Evolutionary conservation across 345 rosid species (phyloP), one percentile per base, ranked within the genome.

Genomic region (Aurinia saxatilis): DNA sequence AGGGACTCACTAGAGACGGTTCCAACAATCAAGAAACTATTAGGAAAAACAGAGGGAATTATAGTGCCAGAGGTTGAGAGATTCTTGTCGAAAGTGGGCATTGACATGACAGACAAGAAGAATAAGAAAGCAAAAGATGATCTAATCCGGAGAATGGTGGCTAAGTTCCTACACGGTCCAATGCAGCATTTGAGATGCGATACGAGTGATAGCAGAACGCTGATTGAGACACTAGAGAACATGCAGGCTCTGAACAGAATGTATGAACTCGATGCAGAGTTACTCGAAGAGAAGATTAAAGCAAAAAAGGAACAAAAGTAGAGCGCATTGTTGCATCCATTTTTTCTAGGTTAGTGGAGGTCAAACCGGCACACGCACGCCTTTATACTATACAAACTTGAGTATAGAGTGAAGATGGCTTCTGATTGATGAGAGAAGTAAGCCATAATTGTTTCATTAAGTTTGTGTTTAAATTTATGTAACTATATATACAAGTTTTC

Each of bases 171-270:
- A 34, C 97, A 89, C 14, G 96, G 98, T 41, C 98, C 98, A 51
- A 89, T 85, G 95, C 90, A 89, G 66, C 98, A 89, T 76, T 77
- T 92, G 67, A 87, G 98, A 77, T 87, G 98, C 16, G 95, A 92
- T 70, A 93, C 84, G 6, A 80, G 67, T 15, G 91, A 84, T 37
- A 77, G 83, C 68, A 80, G 90, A 50, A 81, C 91, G 13, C 77
- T 92, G 8, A 78, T 63, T 5, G 95, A 86, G 78, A 89, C 87
- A 51, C 85, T 92, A 7, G 99, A 87, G 76, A 93, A 90, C 45
- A 93, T 90, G 95, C 90, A 87, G 63, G 97, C 95, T 17, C 88
- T 92, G 37, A 89, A 85, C 77, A 79, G 97, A 68, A 87, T 89
- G 88, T 92, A 82, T 60, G 82, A 82, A 68, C 95, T 92, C 9